Base-by-base conservation (phyloP, 345 rosid genomes). In the Mangifera indica region DNA sequence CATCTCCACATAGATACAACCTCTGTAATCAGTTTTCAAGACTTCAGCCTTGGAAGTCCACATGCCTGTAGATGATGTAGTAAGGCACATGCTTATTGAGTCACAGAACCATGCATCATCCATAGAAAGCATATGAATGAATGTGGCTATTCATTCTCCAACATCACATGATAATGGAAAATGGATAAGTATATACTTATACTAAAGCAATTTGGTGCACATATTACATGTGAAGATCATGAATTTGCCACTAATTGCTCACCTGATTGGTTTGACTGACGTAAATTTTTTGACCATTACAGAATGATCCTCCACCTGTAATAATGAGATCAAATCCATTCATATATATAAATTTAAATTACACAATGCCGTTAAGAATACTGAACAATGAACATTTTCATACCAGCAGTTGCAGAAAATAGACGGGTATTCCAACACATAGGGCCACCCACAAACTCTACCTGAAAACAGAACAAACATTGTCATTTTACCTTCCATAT, bases 361-460 rank as follows among this genome's bases (percentile, higher is more conserved):
- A 40, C 15, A 26, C 0, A 51, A 6, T 20, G 42, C 26, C 7
- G 60, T 20, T 18, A 53, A 78, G 53, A 17, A 52, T 52, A 64
- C 72, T 40, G 56, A 44, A 54, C 18, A 74, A 53, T 4, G 34
- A 56, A 12, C 46, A 44, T 37, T 57, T 69, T 56, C 77, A 58
- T 70, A 94, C 98, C 97, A 32, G 97, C 88, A 68, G 93, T 87
- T 44, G 98, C 98, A 76, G 98, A 81, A 77, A 90, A 94, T 11
- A 68, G 76, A 61, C 95, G 91, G 25, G 97, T 90, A 84, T 89
- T 87, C 97, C 98, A 94, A 63, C 97, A 93, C 97, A 94, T 89
- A 18, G 91, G 92, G 32, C 97, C 98, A 26, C 98, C 97, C 20
- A 92, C 97, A 80, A 94, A 94, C 81, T 94, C 98, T 59, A 94